Conservation (phyloP, 352 stramenopile genomes). For the Phytophthora europaea region DNA sequence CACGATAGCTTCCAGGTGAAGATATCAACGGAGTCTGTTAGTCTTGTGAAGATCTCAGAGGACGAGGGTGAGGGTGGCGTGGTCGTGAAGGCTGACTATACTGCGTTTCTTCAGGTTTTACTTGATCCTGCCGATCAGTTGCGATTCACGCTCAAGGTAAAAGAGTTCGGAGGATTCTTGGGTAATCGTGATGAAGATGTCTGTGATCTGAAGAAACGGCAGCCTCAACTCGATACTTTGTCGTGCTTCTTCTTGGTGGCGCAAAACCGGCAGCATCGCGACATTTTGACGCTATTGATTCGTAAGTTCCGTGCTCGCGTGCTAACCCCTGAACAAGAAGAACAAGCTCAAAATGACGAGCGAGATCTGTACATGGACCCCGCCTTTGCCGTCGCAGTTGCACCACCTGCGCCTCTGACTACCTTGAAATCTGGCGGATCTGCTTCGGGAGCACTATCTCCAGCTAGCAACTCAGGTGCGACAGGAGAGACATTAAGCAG, state of each 20-base stretch:
- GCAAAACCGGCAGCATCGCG: constrained; percentile 82
- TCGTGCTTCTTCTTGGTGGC: constrained; percentile 85
- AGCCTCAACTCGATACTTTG: constrained; percentile 47
- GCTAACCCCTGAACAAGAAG: constrained; percentile 61
- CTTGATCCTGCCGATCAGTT: constrained; percentile 72
- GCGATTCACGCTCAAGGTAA: constrained; percentile 82
- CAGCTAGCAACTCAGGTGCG: constrained; percentile 27
- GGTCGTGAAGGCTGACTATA: constrained; percentile 62
- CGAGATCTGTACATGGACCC: constrained; percentile 79
- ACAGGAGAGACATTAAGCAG: constrained; percentile 32
- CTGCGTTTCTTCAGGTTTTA: constrained; percentile 74
- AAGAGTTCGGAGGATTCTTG: constrained; percentile 80
- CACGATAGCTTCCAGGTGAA: constrained; percentile 87
- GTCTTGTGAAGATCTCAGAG: constrained; percentile 80
- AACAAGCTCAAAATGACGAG: constrained; percentile 67
- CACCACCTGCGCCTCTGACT: constrained; percentile 5
- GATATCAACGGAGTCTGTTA: constrained; percentile 61
- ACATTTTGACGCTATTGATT: constrained; percentile 80
- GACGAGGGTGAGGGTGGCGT: constrained; percentile 72
- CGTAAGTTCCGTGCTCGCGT: constrained; percentile 73
- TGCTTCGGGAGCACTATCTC: constrained; percentile 27
- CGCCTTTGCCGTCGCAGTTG: constrained; percentile 44
- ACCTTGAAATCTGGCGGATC: constrained; percentile 16
- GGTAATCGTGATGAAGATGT: constrained; percentile 65
- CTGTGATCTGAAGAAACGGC: constrained; percentile 67